A percentile compares a stretch with the other conserved stretches of the same genome.
These are phyloP conservation scores for Yamadazyma dushanensis DNA, from an alignment of 1,139 yeast genomes.

Conservation along the genomic window DNA sequence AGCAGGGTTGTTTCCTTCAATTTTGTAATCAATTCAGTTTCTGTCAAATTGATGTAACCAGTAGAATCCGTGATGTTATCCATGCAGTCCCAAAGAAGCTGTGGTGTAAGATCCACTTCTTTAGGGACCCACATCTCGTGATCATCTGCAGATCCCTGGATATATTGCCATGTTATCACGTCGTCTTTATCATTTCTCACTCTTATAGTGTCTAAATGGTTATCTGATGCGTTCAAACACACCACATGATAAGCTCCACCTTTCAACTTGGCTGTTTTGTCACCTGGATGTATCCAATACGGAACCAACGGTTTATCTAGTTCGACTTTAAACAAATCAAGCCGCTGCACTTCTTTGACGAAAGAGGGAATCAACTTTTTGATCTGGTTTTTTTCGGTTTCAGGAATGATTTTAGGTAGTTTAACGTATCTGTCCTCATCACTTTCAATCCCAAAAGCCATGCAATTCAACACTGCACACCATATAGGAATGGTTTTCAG, in stretches of 20 bases:
- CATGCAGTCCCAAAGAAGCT: constrained; percentile 54
- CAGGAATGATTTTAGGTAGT: constrained; percentile 59
- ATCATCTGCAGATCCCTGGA: constrained; percentile 94
- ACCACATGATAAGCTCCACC: constrained; percentile 26
- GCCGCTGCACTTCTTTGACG: constrained; percentile 41
- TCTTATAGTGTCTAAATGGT: constrained; percentile 33
- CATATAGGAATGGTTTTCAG: constrained; percentile 88
- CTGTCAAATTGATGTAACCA: constrained; percentile 35
- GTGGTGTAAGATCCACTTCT: constrained; percentile 47
- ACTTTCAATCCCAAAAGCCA: constrained; percentile 38
- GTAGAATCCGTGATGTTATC: constrained; percentile 26
- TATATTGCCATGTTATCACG: constrained; percentile 43
- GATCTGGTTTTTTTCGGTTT: constrained; percentile 59
- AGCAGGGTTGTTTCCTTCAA: constrained; percentile 13
- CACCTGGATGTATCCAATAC: constrained; percentile 68
- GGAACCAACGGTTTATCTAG: constrained; percentile 59
- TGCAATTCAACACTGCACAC: constrained; percentile 76
- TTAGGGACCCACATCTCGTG: constrained; percentile 80
- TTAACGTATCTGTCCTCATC: constrained; percentile 15
- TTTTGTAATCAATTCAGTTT: constrained; percentile 19
- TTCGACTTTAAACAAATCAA: constrained; percentile 37
- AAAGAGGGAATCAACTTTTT: constrained; percentile 47
- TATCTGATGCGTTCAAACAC: constrained; percentile 61
- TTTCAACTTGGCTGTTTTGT: constrained; percentile 4
- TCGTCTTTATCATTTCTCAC: constrained; percentile 25